Evolutionary conservation across 23 red algal species (phyloP), one percentile per base, ranked within the genome.

Genomic region (Gracilaria domingensis): DNA sequence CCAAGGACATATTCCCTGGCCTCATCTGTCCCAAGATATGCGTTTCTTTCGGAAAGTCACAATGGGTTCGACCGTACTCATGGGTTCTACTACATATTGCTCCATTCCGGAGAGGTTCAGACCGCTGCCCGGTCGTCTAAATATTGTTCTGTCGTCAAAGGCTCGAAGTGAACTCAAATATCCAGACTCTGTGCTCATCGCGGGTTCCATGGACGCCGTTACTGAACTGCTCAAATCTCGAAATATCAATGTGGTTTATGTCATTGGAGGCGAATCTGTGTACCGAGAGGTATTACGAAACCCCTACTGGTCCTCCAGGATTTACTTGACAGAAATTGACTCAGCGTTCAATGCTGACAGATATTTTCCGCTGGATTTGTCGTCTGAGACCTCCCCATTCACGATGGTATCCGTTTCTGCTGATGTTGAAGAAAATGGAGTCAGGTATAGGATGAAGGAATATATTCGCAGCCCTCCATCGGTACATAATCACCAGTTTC

Each of bases 221-320:
- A 23, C 33, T 24, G 55, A 91, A 58, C 42, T 94, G 72, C 88
- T 95, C 25, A 66, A 57, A 40, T 36, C 51, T 2, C 84, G 76
- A 26, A 75, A 36, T 21, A 64, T 87, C 16, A 47, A 36, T 14
- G 33, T 83, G 3, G 89, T 86, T 37, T 99, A 75, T 51, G 88
- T 99, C 0, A 94, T 96, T 55, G 97, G 97, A 28, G 97, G 97
- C 25, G 93, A 54, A 87, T 34, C 65, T 47, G 84, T 96, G 29
- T 99, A 84, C 82, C 55, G 50, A 33, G 87, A 91, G 26, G 89
- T 84, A 1, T 23, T 99, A 25, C 26, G 29, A 29, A 58, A 55
- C 14, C 71, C 86, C 40, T 42, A 51, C 20, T 94, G 88, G 88
- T 84, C 70, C 56, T 62, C 40, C 21, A 29, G 81, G 36, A 53